Base-by-base conservation (phyloP, 202 grass and related monocot species). In the Zizania palustris region DNA sequence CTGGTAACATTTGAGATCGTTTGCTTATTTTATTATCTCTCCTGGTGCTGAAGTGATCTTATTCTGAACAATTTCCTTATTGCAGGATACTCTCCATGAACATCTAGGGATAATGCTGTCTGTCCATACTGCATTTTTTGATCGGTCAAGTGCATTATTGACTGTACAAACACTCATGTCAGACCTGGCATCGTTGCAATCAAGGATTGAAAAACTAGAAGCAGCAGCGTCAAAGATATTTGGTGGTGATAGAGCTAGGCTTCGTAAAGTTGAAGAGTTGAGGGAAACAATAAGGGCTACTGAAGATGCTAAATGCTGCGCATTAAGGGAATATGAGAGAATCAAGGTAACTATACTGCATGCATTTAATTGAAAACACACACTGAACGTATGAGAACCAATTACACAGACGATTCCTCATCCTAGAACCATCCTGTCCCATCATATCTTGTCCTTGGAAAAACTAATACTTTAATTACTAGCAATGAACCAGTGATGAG, bases 131-230 rank as follows among this genome's bases (percentile, higher is more conserved):
- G 96, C 96, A 69, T 98, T 98, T 83, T 90, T 91, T 83, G 96
- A 98, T 19, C 78, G 96, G 64, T 72, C 96, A 73, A 89, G 89
- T 90, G 91, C 96, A 77, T 75, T 98, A 45, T 84, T 98, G 71
- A 98, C 96, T 51, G 89, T 92, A 46, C 96, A 98, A 85, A 98
- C 89, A 0, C 78, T 95, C 28, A 98, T 92, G 96, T 95, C 96
- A 73, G 96, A 98, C 73, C 67, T 98, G 44, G 80, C 91, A 75
- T 87, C 91, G 37, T 74, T 92, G 63, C 88, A 92, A 60, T 82
- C 62, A 6, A 95, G 89, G 80, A 85, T 93, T 19, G 91, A 95
- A 81, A 98, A 87, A 84, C 91, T 94, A 2, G 91, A 98, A 82
- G 89, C 83, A 83, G 87, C 91, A 75, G 84, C 91, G 41, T 94